Evolutionary conservation across 371 early-diverging fungal species (phyloP).

Genomic region (Syncephalastrum sp.): DNA sequence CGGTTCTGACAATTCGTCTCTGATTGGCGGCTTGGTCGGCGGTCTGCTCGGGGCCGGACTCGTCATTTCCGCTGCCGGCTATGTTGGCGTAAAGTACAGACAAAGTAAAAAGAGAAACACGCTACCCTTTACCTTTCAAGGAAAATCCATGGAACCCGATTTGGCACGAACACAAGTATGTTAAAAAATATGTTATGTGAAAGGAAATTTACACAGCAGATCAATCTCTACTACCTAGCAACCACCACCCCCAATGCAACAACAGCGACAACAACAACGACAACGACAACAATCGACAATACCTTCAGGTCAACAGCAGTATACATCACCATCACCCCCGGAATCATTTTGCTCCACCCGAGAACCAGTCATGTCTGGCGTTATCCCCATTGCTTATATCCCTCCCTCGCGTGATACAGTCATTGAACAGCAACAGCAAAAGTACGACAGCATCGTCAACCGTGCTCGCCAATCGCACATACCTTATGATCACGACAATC

Average conservation of each 20-base stretch:
- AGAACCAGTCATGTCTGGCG: slow-evolving; percentile 34
- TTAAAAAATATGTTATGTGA: not conserved
- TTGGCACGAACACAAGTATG: slow-evolving; percentile 3
- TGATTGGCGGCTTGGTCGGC: slow-evolving; percentile 38
- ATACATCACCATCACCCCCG: not conserved
- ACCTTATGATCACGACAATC: slow-evolving; percentile 6
- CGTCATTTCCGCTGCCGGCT: slow-evolving; percentile 23
- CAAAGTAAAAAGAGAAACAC: slow-evolving; percentile 18
- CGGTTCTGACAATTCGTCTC: slow-evolving; percentile 16
- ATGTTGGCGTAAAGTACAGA: slow-evolving; percentile 19
- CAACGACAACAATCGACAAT: no score
- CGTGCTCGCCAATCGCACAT: not conserved
- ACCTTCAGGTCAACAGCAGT: not conserved
- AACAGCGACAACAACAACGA: no score
- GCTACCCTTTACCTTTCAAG: slow-evolving; percentile 28
- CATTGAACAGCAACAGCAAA: slow-evolving; percentile 11
- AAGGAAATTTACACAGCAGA: not conserved
- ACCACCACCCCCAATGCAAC: not conserved
- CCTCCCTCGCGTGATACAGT: slow-evolving; percentile 28
- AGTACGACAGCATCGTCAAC: slow-evolving; percentile 12
- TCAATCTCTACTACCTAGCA: not conserved
- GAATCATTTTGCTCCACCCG: slow-evolving; percentile 5
- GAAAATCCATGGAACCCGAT: slow-evolving; percentile 9
- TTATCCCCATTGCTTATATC: slow-evolving; percentile 49
- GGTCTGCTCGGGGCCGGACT: slow-evolving; percentile 41